Base-by-base conservation (phyloP, 2,329 filamentous ascomycete species). In the Phyllosticta citribraziliensis region DNA sequence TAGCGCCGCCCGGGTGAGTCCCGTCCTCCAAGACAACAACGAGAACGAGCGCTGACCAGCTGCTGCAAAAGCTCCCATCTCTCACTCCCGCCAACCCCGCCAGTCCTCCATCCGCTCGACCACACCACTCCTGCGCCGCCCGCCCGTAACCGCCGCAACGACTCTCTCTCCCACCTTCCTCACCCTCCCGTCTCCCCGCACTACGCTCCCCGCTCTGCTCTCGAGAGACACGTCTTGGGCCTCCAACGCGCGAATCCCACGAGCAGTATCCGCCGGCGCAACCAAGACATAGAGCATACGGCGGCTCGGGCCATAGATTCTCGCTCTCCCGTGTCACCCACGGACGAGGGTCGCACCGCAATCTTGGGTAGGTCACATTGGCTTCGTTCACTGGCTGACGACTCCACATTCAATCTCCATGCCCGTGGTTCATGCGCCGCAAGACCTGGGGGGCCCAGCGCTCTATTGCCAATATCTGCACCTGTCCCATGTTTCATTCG, bases 311-410 rank as follows among this genome's bases (percentile, higher is more conserved):
- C 14, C 40, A 47, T 47, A 47, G 40, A 47, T 47, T 47, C 40
- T 47, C 40, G 40, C 40, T 47, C 17, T 47, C 40, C 40, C 40
- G 60, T 62, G 55, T 62, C 60, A 62, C 55, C 59, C 59, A 54
- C 54, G 54, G 59, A 61, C 59, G 50, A 58, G 51, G 55, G 60
- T 62, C 35, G 56, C 56, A 62, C 60, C 47, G 52, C 54, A 55
- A 62, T 62, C 60, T 51, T 58, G 57, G 60, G 60, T 62, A 62
- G 50, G 60, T 62, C 52, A 56, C 60, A 52, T 55, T 58, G 55
- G 56, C 55, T 51, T 56, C 55, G 51, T 52, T 56, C 55, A 62
- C 60, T 58, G 60, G 60, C 22, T 58, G 55, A 52, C 50, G 51
- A 51, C 35, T 62, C 55, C 55, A 55, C 59, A 19, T 57, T 60